Evolutionary conservation across 805 yeast species (phyloP).

Genomic region (Babjeviella inositovora): DNA sequence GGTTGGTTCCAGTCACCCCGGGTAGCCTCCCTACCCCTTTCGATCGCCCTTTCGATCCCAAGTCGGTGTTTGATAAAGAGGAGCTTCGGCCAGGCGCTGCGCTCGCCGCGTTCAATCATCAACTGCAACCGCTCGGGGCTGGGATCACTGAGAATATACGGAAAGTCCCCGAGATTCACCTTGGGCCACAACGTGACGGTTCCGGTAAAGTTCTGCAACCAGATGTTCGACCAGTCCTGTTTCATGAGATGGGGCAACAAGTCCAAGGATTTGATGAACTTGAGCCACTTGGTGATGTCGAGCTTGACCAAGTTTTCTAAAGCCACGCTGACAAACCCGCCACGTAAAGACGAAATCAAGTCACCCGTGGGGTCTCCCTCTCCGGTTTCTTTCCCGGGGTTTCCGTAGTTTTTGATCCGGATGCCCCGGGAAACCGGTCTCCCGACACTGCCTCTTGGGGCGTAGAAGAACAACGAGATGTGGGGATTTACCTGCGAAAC

Average conservation of each 20-base stretch:
- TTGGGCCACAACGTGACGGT: slow-evolving; percentile 68
- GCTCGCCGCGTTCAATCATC: slow-evolving; percentile 47
- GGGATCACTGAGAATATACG: slow-evolving; percentile 55
- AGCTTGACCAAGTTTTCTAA: slow-evolving; percentile 53
- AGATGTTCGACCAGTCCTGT: slow-evolving; percentile 70
- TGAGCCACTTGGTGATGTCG: slow-evolving; percentile 67
- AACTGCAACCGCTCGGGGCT: slow-evolving; percentile 33
- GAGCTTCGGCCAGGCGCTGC: slow-evolving; percentile 49
- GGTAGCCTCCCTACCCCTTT: slow-evolving; percentile 23
- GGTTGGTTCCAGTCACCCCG: slow-evolving; percentile 3
- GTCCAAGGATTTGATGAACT: slow-evolving; percentile 47
- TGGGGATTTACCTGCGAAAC: slow-evolving; percentile 81
- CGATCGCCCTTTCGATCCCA: slow-evolving; percentile 49
- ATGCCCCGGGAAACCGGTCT: slow-evolving; percentile 56
- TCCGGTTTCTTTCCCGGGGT: too few species aligned
- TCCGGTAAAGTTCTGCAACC: slow-evolving; percentile 63
- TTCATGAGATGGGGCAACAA: slow-evolving; percentile 52
- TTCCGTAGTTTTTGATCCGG: too few species aligned
- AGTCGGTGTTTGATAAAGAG: slow-evolving; percentile 49
- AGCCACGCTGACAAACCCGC: slow-evolving; percentile 65
- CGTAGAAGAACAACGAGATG: slow-evolving; percentile 57
- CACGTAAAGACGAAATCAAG: slow-evolving; percentile 33
- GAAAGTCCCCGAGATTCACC: slow-evolving; percentile 38
- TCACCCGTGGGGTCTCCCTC: slow-evolving; percentile 13
- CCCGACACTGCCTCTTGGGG: slow-evolving; percentile 72